Conservation (phyloP, 352 stramenopile genomes). For the Pythium scleroteichum region DNA sequence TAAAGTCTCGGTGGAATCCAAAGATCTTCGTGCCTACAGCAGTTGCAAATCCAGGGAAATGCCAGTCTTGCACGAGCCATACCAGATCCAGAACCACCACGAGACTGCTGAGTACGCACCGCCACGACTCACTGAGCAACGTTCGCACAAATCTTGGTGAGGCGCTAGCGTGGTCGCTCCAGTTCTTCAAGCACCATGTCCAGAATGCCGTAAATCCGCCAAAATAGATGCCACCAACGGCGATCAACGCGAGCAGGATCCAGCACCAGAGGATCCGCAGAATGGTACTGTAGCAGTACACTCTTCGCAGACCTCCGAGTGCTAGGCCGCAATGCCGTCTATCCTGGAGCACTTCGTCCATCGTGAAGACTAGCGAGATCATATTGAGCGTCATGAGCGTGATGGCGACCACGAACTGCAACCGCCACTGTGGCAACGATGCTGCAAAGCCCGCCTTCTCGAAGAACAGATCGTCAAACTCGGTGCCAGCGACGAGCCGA, state of each 20-base stretch:
- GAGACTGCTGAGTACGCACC: constrained; percentile 17
- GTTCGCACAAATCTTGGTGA: constrained; percentile 9
- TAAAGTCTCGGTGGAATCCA: constrained; percentile 38
- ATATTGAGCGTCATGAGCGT: constrained; percentile 38
- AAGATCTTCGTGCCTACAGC: constrained; percentile 38
- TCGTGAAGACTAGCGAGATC: not conserved
- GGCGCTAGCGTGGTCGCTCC: constrained; percentile 2
- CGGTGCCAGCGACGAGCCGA: constrained; percentile 6
- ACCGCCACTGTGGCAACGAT: constrained; percentile 32
- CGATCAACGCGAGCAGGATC: constrained; percentile 25
- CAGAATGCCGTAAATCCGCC: constrained; percentile 7
- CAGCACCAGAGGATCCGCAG: constrained; percentile 15
- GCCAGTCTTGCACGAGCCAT: constrained; percentile 52
- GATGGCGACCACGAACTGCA: constrained; percentile 38
- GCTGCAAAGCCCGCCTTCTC: not conserved
- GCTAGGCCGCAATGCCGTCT: constrained; percentile 4
- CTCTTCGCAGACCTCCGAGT: constrained; percentile 33
- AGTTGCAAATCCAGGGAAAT: constrained; percentile 52
- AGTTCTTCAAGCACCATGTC: constrained; percentile 16
- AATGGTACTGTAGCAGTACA: not conserved
- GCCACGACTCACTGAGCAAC: constrained; percentile 23
- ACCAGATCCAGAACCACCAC: constrained; percentile 47
- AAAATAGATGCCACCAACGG: constrained; percentile 35
- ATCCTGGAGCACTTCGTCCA: constrained; percentile 52
- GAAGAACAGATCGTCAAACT: constrained; percentile 27